phyloP scores from a whole-genome alignment of 352 stramenopile genomes.

The Phytophthora lateralis region DNA sequence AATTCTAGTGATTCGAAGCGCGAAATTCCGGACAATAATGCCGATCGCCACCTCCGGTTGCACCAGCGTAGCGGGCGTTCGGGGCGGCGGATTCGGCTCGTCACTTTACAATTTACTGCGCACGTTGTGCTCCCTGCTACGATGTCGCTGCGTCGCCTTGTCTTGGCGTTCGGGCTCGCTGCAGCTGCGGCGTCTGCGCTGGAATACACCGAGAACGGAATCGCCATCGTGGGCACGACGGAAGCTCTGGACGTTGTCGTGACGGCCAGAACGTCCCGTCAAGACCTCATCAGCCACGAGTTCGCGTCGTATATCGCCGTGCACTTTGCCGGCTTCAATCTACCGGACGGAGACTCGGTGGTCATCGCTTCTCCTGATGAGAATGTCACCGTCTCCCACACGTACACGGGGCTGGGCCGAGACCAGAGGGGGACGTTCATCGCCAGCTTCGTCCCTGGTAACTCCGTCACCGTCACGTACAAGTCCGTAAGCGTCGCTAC shows the following conservation, averaged over 20 bases:
- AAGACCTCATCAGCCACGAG: slow-evolving; percentile 51
- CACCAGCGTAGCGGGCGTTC: background rate
- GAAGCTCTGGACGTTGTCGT: slow-evolving; percentile 39
- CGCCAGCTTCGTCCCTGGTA: slow-evolving; percentile 47
- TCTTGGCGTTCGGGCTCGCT: slow-evolving; percentile 16
- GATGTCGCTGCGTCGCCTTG: slow-evolving; percentile 16
- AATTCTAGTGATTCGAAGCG: slow-evolving; percentile 22
- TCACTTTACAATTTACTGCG: slow-evolving; percentile 39
- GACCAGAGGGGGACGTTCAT: slow-evolving; percentile 46
- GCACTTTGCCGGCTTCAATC: slow-evolving; percentile 56
- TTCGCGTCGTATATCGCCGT: slow-evolving; percentile 60
- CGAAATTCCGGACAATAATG: slow-evolving; percentile 20
- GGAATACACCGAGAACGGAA: slow-evolving; percentile 40
- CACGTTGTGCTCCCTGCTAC: slow-evolving; percentile 14
- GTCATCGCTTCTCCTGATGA: slow-evolving; percentile 45
- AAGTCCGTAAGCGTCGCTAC: slow-evolving; percentile 19
- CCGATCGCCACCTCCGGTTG: slow-evolving; percentile 5
- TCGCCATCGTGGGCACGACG: slow-evolving; percentile 44
- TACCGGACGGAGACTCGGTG: slow-evolving; percentile 57
- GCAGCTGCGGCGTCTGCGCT: slow-evolving; percentile 4
- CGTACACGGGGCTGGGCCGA: slow-evolving; percentile 46
- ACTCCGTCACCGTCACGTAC: slow-evolving; percentile 54
- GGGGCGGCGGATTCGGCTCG: background rate
- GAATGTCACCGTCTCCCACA: slow-evolving; percentile 27
- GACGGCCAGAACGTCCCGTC: slow-evolving; percentile 23